Conservation (phyloP, 2,329 filamentous ascomycete species). For the Amauroascus verrucosus region DNA sequence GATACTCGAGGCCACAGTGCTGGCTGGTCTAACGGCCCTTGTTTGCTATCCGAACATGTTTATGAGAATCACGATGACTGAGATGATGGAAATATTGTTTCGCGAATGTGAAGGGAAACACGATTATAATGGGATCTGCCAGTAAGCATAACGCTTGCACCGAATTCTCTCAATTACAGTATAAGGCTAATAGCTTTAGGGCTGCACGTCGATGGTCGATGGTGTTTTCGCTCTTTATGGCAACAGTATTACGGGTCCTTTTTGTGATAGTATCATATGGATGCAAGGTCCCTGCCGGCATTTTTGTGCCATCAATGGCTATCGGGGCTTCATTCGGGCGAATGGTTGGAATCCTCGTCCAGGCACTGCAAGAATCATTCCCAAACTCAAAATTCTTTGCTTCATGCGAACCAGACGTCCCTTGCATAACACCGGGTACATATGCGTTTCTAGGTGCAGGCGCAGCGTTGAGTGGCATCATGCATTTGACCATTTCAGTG, state of each 20-base stretch:
- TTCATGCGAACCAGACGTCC: constrained; percentile 77
- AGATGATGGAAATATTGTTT: constrained; percentile 98
- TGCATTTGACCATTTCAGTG: constrained; percentile 94
- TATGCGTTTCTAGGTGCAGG: constrained; percentile 93
- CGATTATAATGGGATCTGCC: constrained; percentile 83
- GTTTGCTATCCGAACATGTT: constrained; percentile 98
- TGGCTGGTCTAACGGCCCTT: constrained; percentile 74
- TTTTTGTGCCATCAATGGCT: constrained; percentile 97
- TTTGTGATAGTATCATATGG: constrained; percentile 94
- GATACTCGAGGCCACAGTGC: constrained; percentile 71
- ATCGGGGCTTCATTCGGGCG: constrained; percentile 89
- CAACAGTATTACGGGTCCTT: constrained; percentile 69
- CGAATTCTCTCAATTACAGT: too few species aligned
- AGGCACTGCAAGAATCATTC: constrained; percentile 74
- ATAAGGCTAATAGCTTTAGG: constrained; percentile 23
- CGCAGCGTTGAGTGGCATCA: constrained; percentile 86
- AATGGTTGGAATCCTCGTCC: constrained; percentile 87
- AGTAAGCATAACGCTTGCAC: constrained; percentile 38
- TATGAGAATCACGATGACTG: constrained; percentile 93
- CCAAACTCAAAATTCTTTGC: constrained; percentile 77
- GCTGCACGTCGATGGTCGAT: constrained; percentile 63
- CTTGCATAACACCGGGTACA: constrained; percentile 93
- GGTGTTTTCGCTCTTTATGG: constrained; percentile 64
- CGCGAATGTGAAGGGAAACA: constrained; percentile 81
- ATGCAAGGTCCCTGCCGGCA: constrained; percentile 93